Evolutionary conservation across 2,329 filamentous ascomycete species (phyloP), one percentile per base, ranked within the genome.

Genomic region (Cyphellophora europaea): DNA sequence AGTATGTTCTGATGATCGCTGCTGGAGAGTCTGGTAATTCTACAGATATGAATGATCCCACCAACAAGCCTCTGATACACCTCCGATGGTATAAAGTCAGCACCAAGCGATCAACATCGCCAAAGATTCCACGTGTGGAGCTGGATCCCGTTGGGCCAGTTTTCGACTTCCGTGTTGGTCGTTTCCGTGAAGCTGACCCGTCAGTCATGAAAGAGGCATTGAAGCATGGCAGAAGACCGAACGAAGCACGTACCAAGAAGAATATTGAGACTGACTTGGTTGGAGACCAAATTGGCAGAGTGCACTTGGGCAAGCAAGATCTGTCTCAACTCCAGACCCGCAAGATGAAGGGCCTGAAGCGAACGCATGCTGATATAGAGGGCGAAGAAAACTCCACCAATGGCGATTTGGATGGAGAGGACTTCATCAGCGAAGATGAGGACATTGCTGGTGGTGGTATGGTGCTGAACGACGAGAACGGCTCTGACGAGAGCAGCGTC

Each of bases 331-430:
- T 98, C 61, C 91, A 98, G 69, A 93, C 88, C 35, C 79, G 91
- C 55, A 98, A 98, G 77, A 96, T 98, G 88, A 98, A 98, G 77
- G 91, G 88, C 48, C 62, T 98, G 49, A 98, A 96, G 75, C 73
- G 91, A 47, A 77, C 72, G 45, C 75, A 85, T 36, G 78, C 78
- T 43, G 71, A 69, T 27, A 67, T 66, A 15, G 74, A 72, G 33
- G 67, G 64, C 3, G 65, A 52, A 11, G 65, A 65, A 40, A 56
- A 57, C 40, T 34, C 30, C 12, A 34, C 42, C 32, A 37, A 40
- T n/a, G 45, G 38, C 6, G 28, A 37, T 27, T 40, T 45, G 8
- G 40, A 39, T 19, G 41, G 42, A 14, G 45, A 48, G 6, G 51
- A 47, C 21, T 29, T 45, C 25, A 37, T 48, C 15, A 47, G 35